phyloP scores from a whole-genome alignment of 768 basidiomycete genomes.

The Mycena amicta region DNA sequence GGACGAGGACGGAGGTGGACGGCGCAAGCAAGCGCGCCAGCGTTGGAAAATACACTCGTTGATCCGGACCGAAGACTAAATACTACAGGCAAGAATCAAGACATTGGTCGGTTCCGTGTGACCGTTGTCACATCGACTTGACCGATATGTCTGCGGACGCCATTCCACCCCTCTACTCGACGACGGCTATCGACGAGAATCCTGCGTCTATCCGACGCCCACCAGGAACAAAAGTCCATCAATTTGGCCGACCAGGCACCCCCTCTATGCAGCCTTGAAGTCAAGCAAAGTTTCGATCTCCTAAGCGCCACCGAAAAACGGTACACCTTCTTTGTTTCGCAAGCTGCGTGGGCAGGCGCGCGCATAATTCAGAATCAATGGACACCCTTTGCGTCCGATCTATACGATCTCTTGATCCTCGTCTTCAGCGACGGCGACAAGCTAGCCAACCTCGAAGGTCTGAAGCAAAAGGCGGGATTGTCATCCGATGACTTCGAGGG shows the following conservation, averaged over 20 bases:
- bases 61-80: no score
- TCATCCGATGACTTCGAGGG: slow-evolving; percentile 66
- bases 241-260: slow-evolving; percentile 73
- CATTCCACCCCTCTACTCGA: neutral
- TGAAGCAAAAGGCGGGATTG: slow-evolving; percentile 59
- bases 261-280: slow-evolving; percentile 75
- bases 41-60: no score
- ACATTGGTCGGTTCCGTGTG: no score
- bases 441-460: slow-evolving; percentile 55
- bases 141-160: no score
- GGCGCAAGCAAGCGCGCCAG: no score
- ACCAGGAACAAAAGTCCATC: no score
- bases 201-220: no score
- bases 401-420: slow-evolving; percentile 73
- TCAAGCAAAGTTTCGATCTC: slow-evolving; percentile 68
- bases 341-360: slow-evolving; percentile 84
- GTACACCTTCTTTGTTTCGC: slow-evolving; percentile 71
- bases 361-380: slow-evolving; percentile 85
- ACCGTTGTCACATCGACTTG: no score
- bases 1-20: no score
- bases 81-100: no score
- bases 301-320: slow-evolving; percentile 73
- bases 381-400: slow-evolving; percentile 65
- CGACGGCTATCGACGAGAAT: no score
- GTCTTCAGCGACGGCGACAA: slow-evolving; percentile 58